Percentiles rank a stretch among this genome's conserved stretches.
These are phyloP conservation scores for Inonotus obliquus DNA, from an alignment of 1,284 basidiomycete genomes.

Conservation along the genomic window DNA sequence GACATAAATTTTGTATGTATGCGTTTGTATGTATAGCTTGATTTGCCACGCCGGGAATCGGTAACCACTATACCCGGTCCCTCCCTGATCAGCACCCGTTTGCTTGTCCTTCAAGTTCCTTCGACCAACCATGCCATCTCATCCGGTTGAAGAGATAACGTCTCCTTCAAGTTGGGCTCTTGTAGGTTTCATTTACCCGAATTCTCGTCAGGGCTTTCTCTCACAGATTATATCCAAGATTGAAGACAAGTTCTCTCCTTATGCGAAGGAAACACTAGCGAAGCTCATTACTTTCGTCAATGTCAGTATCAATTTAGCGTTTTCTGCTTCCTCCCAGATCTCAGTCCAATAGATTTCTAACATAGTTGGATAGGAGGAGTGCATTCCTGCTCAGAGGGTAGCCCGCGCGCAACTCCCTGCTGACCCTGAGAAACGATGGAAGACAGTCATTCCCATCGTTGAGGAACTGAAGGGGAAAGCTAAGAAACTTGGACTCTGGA, in stretches of 20 bases:
- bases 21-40: background rate
- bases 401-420: conserved; percentile 82
- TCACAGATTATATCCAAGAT: conserved; percentile 43
- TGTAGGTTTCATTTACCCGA: conserved; percentile 40
- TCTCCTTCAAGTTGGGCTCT: conserved; percentile 80
- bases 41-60: background rate
- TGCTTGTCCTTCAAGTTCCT: background rate
- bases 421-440: conserved; percentile 79
- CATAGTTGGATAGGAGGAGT: conserved; percentile 66
- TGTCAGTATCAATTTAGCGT: conserved; percentile 39
- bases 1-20: background rate
- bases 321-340: background rate
- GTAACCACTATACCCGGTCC: background rate
- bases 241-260: conserved; percentile 87
- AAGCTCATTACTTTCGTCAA: conserved; percentile 85
- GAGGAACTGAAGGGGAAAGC: conserved; percentile 88
- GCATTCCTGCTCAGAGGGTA: conserved; percentile 74
- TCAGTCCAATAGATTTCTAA: conserved; percentile 8
- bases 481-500: conserved; percentile 89
- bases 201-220: background rate
- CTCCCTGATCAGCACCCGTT: background rate
- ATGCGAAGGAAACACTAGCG: conserved; percentile 80
- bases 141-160: conserved; percentile 69
- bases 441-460: conserved; percentile 75
- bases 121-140: conserved; percentile 41